Evolutionary conservation across 2,329 filamentous ascomycete genomes (phyloP).

Genomic region (Neurospora crassa): DNA sequence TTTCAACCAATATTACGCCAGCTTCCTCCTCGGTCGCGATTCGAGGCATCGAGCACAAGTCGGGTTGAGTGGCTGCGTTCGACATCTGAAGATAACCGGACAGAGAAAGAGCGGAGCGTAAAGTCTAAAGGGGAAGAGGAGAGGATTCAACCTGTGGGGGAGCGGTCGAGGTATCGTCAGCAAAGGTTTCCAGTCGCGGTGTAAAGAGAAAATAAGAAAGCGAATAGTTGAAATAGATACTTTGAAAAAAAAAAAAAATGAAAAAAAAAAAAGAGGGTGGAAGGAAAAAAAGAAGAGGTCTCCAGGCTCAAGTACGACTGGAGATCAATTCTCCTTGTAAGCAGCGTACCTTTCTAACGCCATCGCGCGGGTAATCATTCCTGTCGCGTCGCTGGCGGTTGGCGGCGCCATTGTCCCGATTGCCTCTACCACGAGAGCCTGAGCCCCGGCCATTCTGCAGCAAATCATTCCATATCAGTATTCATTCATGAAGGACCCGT

Average conservation of each 20-base stretch:
- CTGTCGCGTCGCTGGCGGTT: slow-evolving; percentile 26
- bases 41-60: slow-evolving; percentile 25
- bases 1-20: slow-evolving; percentile 27
- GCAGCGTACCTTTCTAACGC: slow-evolving; percentile 71
- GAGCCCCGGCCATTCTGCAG: slow-evolving; percentile 12
- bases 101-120: slow-evolving; percentile 19
- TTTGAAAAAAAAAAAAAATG: too few species aligned
- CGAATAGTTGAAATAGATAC: too few species aligned
- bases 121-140: slow-evolving; percentile 24
- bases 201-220: too few species aligned
- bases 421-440: slow-evolving; percentile 8
- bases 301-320: neutral
- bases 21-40: slow-evolving; percentile 22
- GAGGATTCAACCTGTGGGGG: slow-evolving; percentile 21
- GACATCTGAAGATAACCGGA: slow-evolving; percentile 17
- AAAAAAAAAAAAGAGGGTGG: too few species aligned
- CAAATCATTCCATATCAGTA: slow-evolving; percentile 6
- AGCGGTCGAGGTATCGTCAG: slow-evolving; percentile 10
- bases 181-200: neutral
- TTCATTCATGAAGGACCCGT: neutral
- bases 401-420: slow-evolving; percentile 11
- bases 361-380: slow-evolving; percentile 60
- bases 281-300: neutral
- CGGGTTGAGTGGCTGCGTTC: slow-evolving; percentile 19
- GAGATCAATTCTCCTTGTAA: neutral